phyloP scores from a whole-genome alignment of 331 rosid species.

The Pyrus hybrid region DNA sequence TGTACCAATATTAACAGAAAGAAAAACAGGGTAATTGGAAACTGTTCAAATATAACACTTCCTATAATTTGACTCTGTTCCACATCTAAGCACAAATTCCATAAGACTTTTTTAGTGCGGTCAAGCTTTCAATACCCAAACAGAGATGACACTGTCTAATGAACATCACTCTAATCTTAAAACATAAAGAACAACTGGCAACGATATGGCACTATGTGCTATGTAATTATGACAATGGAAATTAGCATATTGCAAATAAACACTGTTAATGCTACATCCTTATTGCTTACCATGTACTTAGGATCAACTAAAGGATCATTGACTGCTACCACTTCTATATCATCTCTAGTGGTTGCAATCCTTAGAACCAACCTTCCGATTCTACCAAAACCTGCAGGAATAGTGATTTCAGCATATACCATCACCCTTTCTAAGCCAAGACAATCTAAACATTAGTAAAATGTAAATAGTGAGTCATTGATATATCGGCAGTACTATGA shows the following conservation, averaged over 20 bases:
- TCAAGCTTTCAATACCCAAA: too few relatives aligned
- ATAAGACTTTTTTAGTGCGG: too few relatives aligned
- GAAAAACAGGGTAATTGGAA: neutral
- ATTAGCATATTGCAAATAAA: neutral
- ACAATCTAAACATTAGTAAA: neutral
- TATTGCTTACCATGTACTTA: slow-evolving; percentile 73
- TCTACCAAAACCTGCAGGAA: slow-evolving; percentile 80
- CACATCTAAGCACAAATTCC: too few relatives aligned
- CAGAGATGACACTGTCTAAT: neutral
- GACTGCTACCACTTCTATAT: slow-evolving; percentile 80
- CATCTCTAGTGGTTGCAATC: slow-evolving; percentile 79
- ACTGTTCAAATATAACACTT: neutral
- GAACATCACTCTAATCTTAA: neutral
- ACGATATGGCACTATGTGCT: neutral
- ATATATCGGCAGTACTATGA: neutral
- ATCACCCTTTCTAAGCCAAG: neutral
- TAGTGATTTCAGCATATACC: neutral
- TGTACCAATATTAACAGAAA: neutral
- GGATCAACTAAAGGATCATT: slow-evolving; percentile 94
- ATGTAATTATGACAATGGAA: neutral
- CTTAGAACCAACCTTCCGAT: slow-evolving; percentile 96
- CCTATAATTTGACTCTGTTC: neutral
- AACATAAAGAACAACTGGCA: neutral
- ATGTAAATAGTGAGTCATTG: neutral
- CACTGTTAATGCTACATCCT: too few relatives aligned